Percentiles rank a stretch among this genome's conserved stretches.
phyloP scores from a whole-genome alignment of 495 filamentous ascomycete genomes.

The Melanomma pulvis-pyrius region DNA sequence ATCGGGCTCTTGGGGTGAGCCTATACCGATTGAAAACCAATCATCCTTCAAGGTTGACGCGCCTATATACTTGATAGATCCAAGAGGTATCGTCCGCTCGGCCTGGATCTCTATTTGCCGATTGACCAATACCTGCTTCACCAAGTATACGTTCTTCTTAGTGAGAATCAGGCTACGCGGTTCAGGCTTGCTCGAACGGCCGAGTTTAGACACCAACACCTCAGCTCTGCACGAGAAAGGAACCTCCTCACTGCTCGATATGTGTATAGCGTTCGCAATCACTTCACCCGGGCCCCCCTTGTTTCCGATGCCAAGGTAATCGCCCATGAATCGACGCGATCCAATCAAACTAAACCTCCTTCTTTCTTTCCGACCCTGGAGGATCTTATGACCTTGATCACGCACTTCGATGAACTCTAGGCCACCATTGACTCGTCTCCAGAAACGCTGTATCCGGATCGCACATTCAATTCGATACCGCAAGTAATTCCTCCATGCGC shows the following conservation, averaged over 20 bases:
- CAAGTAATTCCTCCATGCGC: conserved; percentile 95
- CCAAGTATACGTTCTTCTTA: conserved; percentile 79
- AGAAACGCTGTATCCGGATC: conserved; percentile 90
- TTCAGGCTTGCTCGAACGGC: conserved; percentile 89
- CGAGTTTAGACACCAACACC: conserved; percentile 87
- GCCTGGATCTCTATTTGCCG: conserved; percentile 76
- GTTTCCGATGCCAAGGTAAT: conserved; percentile 88
- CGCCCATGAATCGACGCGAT: conserved; percentile 88
- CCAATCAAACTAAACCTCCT: conserved; percentile 87
- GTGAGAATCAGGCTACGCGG: conserved; percentile 87
- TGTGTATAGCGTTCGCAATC: conserved; percentile 70
- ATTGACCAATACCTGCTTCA: conserved; percentile 81
- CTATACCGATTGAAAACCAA: conserved; percentile 92
- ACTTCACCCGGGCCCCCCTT: conserved; percentile 78
- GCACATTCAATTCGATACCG: conserved; percentile 91
- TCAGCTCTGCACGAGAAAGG: conserved; percentile 92
- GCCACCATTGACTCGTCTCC: conserved; percentile 87
- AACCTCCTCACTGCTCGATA: conserved; percentile 67
- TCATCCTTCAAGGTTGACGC: conserved; percentile 83
- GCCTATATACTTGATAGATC: conserved; percentile 83
- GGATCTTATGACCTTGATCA: conserved; percentile 84
- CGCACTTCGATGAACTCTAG: conserved; percentile 83
- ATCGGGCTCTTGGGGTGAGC: conserved; percentile 86
- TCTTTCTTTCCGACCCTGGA: conserved; percentile 86
- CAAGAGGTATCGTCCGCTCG: conserved; percentile 79